These are phyloP conservation scores for Kazachstania sp. DNA, from an alignment of 1,139 yeast genomes.

Conservation along the genomic window DNA sequence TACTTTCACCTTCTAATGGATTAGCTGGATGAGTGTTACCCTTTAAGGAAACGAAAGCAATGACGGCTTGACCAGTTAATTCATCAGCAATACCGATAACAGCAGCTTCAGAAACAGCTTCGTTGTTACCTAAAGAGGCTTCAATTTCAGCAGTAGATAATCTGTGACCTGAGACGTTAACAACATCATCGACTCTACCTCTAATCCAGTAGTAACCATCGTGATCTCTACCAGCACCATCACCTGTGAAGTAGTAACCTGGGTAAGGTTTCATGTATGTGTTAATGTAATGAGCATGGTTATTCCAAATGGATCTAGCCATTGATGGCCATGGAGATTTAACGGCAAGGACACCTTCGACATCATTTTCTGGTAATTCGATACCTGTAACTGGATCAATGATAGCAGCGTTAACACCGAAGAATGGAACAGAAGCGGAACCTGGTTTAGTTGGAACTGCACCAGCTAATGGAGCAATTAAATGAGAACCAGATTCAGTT, in stretches of 20 bases:
- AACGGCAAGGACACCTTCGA: slow-evolving; percentile 91
- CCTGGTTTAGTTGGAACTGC: slow-evolving; percentile 95
- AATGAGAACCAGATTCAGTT: slow-evolving; percentile 95
- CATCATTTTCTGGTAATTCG: slow-evolving; percentile 80
- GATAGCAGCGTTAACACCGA: slow-evolving; percentile 83
- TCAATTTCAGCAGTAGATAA: slow-evolving; percentile 96
- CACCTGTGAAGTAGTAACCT: slow-evolving; percentile 95
- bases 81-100: slow-evolving; percentile 94
- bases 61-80: slow-evolving; percentile 94
- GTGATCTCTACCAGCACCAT: slow-evolving; percentile 95
- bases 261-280: slow-evolving; percentile 95
- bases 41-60: slow-evolving; percentile 81
- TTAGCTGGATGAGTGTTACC: slow-evolving; percentile 32
- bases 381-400: slow-evolving; percentile 88
- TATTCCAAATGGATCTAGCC: slow-evolving; percentile 93
- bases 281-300: slow-evolving; percentile 83
- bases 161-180: slow-evolving; percentile 95
- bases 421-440: slow-evolving; percentile 91
- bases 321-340: slow-evolving; percentile 93
- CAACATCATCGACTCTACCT: slow-evolving; percentile 98
- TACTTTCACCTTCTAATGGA: slow-evolving; percentile 38
- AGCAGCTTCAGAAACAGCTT: slow-evolving; percentile 82
- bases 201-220: slow-evolving; percentile 98
- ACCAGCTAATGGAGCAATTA: slow-evolving; percentile 94
- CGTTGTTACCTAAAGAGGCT: slow-evolving; percentile 77